phyloP scores from a whole-genome alignment of 371 early-diverging fungal genomes.

The Dichotomocladium elegans region DNA sequence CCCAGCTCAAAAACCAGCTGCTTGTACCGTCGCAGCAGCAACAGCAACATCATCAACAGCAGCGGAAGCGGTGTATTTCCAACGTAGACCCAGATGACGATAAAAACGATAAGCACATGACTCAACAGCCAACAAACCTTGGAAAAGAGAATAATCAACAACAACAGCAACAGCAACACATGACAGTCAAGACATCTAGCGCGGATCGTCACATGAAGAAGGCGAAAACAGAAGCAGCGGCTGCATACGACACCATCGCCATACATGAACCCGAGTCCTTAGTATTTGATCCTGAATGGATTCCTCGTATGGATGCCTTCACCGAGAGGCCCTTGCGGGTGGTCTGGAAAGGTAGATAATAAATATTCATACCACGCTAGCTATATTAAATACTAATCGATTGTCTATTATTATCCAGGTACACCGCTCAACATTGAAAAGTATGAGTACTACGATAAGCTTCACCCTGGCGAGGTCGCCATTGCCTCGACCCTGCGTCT shows the following conservation, averaged over 20 bases:
- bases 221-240: slow-evolving; percentile 13
- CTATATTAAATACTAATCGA: neutral
- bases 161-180: neutral
- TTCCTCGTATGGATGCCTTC: slow-evolving; percentile 12
- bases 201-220: slow-evolving; percentile 11
- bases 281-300: slow-evolving; percentile 23
- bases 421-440: slow-evolving; percentile 30
- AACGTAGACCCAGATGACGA: no score
- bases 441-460: slow-evolving; percentile 44
- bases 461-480: slow-evolving; percentile 57
- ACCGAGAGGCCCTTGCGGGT: slow-evolving; percentile 44
- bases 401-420: neutral
- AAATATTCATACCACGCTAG: neutral
- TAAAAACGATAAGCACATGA: no score
- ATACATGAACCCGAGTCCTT: slow-evolving; percentile 10
- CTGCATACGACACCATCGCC: slow-evolving; percentile 19
- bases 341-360: neutral
- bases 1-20: no score
- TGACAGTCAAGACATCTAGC: neutral
- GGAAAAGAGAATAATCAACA: no score
- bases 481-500: slow-evolving; percentile 69
- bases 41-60: no score
- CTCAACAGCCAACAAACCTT: no score
- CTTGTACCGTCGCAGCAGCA: neutral
- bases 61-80: no score